A percentile compares a stretch with the other conserved stretches of the same genome.
These are phyloP conservation scores for Crucihimalaya himalaica DNA, from an alignment of 345 rosid genomes.

Conservation along the genomic window DNA sequence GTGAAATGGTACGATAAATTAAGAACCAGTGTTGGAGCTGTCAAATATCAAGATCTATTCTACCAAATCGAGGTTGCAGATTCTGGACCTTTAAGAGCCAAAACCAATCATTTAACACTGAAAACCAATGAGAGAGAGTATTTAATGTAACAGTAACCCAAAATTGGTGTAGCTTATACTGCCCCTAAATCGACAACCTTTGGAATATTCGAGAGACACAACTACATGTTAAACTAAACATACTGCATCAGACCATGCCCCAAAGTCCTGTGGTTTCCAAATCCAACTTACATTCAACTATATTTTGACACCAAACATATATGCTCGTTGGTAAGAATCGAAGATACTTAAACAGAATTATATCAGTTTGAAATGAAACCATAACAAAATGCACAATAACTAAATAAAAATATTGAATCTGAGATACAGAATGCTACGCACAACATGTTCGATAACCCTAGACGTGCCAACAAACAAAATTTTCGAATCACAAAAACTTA, in stretches of 20 bases:
- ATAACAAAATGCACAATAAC: background rate
- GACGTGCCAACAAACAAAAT: background rate
- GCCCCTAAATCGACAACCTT: background rate
- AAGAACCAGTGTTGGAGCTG: slow-evolving; percentile 30
- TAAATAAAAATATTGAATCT: background rate
- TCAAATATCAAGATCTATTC: slow-evolving; percentile 18
- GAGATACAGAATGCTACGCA: background rate
- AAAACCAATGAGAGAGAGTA: slow-evolving; percentile 15
- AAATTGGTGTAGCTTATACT: background rate
- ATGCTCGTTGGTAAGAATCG: no score
- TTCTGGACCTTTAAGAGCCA: no score
- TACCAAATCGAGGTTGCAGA: slow-evolving; percentile 26
- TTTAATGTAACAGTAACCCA: slow-evolving; percentile 5
- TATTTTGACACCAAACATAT: background rate
- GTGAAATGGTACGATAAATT: slow-evolving; percentile 28
- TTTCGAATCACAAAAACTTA: no score
- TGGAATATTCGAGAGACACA: slow-evolving; percentile 7
- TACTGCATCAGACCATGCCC: background rate
- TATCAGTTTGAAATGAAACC: no score
- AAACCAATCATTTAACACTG: slow-evolving; percentile 32
- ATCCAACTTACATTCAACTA: no score
- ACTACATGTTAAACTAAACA: background rate
- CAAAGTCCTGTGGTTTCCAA: background rate
- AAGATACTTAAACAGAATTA: background rate
- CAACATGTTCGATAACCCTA: background rate